Percentiles rank a stretch among this genome's conserved stretches.
Conservation (phyloP, 805 yeast genomes). For the Barnettozyma wickerhamii region DNA sequence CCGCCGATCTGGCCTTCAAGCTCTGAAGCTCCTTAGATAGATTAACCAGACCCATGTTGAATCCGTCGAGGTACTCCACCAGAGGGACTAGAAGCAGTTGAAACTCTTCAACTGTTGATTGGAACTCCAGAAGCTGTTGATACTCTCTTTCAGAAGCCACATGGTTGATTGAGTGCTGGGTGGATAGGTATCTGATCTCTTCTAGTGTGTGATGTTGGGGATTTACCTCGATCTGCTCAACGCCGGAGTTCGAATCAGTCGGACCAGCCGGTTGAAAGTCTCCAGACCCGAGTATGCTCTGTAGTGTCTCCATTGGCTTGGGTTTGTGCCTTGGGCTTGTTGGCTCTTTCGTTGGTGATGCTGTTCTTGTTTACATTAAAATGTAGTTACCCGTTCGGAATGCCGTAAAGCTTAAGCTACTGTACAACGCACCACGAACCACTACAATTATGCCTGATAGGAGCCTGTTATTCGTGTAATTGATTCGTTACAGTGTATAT, state of each 20-base stretch:
- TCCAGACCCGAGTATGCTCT: constrained; percentile 1
- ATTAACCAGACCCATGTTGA: constrained; percentile 52
- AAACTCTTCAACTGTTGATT: constrained; percentile 18
- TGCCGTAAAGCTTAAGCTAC: too few relatives aligned
- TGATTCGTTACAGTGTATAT: not conserved
- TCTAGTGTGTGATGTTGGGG: constrained; percentile 5
- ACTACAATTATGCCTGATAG: too few relatives aligned
- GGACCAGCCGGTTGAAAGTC: not conserved
- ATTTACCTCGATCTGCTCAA: not conserved
- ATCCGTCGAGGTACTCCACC: constrained; percentile 45
- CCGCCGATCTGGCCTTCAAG: constrained; percentile 49
- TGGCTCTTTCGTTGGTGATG: too few relatives aligned
- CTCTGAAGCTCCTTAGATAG: constrained; percentile 59
- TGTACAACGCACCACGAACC: too few relatives aligned
- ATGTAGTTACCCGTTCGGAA: not conserved
- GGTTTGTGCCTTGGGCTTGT: too few relatives aligned
- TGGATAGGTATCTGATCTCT: constrained; percentile 8
- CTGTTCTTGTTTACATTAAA: not conserved
- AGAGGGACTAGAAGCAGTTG: constrained; percentile 39
- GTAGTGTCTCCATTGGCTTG: not conserved
- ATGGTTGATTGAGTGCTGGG: constrained; percentile 9
- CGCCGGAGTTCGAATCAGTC: not conserved
- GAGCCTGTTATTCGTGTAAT: too few relatives aligned
- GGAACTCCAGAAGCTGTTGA: constrained; percentile 15
- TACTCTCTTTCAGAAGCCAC: constrained; percentile 10